Evolutionary conservation across 768 basidiomycete genomes (phyloP), one percentile per base, ranked within the genome.

Genomic region (Brasilioporus rufonigricans): DNA sequence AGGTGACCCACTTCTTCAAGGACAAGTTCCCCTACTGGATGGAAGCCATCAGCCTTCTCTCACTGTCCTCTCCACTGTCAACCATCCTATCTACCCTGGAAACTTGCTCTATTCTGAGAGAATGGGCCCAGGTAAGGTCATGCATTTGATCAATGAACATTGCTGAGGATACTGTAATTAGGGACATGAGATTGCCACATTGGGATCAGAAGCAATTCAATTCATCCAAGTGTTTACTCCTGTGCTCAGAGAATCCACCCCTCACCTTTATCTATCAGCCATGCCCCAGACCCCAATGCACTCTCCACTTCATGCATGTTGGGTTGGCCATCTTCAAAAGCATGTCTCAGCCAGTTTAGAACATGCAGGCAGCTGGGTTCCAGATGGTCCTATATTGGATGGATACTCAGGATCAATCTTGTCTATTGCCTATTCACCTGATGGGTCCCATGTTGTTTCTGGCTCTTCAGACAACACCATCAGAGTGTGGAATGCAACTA

Each of bases 1-100:
- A 43, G 5, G 13, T 35, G 33, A n/a, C 48, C 8, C 26, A 18
- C 21, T 59, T 51, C 38, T 56, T 56, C 32, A 56, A 49, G 27
- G 16, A 38, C 10, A 49, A n/a, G 26, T 48, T 49, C 16, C 43
- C 54, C 35, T 55, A 32, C 44, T 56, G 41, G 50, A 41, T 49
- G 21, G 75, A 76, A 47, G 67, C 65, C 5, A 57, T 76, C 12
- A 55, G 63, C 33, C 51, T 64, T 2, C 50, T 58, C 27, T 53
- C 57, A 38, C 12, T 45, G 12, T 38, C 26, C 39, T 48, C 51
- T 5, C 53, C 48, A n/a, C n/a, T n/a, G n/a, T n/a, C n/a, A n/a
- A n/a, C n/a, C n/a, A n/a, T n/a, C n/a, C n/a, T n/a, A n/a, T n/a
- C n/a, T n/a, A n/a, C n/a, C n/a, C n/a, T n/a, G 24, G 40, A 41